phyloP scores from a whole-genome alignment of 345 rosid genomes.

The Salix arbutifolia region DNA sequence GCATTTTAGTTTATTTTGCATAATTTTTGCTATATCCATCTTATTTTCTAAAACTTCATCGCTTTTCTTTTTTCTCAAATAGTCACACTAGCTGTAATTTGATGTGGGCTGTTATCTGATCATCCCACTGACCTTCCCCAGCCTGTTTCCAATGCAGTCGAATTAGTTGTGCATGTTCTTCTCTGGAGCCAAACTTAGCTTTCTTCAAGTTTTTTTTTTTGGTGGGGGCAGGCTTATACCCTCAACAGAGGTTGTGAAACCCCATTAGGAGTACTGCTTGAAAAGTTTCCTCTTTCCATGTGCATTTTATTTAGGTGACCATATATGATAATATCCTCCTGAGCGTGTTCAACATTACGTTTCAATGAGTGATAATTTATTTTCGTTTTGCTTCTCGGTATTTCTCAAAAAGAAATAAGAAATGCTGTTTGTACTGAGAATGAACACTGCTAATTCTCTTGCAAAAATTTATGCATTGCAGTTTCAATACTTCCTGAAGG shows the following conservation, averaged over 20 bases:
- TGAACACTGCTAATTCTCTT: background rate
- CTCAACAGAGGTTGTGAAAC: background rate
- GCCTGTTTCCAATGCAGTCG: background rate
- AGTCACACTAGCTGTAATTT: background rate
- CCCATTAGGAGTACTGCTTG: background rate
- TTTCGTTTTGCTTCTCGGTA: background rate
- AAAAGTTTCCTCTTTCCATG: background rate
- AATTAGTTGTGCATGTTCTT: background rate
- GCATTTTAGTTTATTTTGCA: background rate
- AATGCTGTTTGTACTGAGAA: background rate
- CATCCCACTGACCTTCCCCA: background rate
- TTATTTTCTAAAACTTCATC: background rate
- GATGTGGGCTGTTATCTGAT: background rate
- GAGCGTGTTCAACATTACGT: background rate
- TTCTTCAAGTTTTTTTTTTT: background rate
- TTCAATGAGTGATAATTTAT: background rate
- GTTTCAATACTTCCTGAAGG: slow-evolving; percentile 90
- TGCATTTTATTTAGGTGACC: background rate
- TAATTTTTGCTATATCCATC: background rate
- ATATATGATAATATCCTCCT: background rate
- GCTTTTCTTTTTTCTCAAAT: background rate
- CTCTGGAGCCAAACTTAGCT: background rate
- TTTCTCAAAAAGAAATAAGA: background rate
- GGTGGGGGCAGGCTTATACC: background rate
- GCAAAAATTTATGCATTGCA: slow-evolving; percentile 24